These are phyloP conservation scores for Penicillium decumbens DNA, from an alignment of 2,329 filamentous ascomycete species.

Conservation along the genomic window DNA sequence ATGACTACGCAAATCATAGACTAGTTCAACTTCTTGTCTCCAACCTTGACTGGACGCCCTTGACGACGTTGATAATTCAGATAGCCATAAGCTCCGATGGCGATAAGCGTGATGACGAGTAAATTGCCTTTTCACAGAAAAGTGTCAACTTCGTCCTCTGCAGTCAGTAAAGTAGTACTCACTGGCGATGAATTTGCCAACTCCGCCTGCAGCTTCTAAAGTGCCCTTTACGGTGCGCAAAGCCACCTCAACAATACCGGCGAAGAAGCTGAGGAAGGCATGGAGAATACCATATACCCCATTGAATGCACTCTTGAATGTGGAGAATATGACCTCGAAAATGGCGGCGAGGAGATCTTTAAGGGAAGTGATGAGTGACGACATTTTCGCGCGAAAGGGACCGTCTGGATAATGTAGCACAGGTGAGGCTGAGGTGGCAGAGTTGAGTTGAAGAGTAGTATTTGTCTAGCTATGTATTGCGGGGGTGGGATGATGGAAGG, in stretches of 20 bases:
- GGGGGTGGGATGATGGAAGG: too few relatives aligned
- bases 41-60: conserved; percentile 9
- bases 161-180: not conserved
- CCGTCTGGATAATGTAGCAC: not conserved
- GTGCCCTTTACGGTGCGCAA: conserved; percentile 1
- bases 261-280: conserved; percentile 4
- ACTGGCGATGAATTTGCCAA: conserved; percentile 19
- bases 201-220: conserved; percentile 12
- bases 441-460: not conserved
- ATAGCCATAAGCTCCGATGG: conserved; percentile 11
- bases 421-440: not conserved
- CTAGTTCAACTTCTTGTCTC: conserved; percentile 18
- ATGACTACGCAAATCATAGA: not conserved
- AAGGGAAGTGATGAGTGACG: conserved; percentile 16
- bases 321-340: conserved; percentile 19
- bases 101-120: conserved; percentile 12
- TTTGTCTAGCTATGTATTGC: not conserved
- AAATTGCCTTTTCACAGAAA: conserved; percentile 13
- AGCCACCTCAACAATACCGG: not conserved
- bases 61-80: conserved; percentile 11
- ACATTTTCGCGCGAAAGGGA: conserved; percentile 2
- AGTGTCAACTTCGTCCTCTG: not conserved
- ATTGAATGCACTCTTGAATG: conserved; percentile 7
- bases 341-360: conserved; percentile 16
- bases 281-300: conserved; percentile 1